These are phyloP conservation scores for Mycena epipterygia DNA, from an alignment of 768 basidiomycete genomes.

Conservation along the genomic window DNA sequence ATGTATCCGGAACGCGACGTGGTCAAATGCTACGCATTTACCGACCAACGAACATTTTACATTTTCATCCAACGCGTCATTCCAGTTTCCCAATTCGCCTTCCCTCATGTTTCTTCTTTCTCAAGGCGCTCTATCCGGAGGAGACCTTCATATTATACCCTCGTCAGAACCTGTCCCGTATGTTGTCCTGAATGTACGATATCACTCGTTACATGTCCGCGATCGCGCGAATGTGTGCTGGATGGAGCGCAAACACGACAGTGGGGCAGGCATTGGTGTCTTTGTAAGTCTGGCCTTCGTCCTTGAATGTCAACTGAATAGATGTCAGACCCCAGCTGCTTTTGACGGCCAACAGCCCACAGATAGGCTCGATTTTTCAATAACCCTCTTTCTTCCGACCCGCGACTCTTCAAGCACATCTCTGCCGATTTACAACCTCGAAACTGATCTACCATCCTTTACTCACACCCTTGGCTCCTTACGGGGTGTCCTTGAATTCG, in stretches of 20 bases:
- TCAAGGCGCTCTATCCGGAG: conserved; percentile 44
- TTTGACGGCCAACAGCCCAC: conserved; percentile 27
- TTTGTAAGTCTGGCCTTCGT: conserved; percentile 43
- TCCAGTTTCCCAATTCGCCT: conserved; percentile 46
- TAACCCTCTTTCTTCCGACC: conserved; percentile 44
- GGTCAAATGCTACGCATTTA: conserved; percentile 27
- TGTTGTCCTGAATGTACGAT: conserved; percentile 31
- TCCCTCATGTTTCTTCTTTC: conserved; percentile 51
- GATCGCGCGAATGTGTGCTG: conserved; percentile 45
- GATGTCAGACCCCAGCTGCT: conserved; percentile 33
- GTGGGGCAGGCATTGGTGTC: conserved; percentile 48
- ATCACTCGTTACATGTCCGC: conserved; percentile 31
- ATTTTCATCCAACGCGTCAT: conserved; percentile 31
- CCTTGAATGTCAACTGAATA: background rate
- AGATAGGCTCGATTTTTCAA: conserved; percentile 37
- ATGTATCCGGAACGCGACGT: conserved; percentile 25
- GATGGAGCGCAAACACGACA: conserved; percentile 39
- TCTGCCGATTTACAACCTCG: conserved; percentile 56
- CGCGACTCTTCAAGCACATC: conserved; percentile 10
- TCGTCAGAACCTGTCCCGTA: conserved; percentile 28
- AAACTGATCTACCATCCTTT: conserved; percentile 60
- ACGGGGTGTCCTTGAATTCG: conserved; percentile 54
- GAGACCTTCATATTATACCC: conserved; percentile 28
- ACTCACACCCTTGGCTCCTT: conserved; percentile 55
- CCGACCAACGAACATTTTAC: background rate